Conservation (phyloP, 2,329 filamentous ascomycete genomes). For the Plenodomus lindquistii region DNA sequence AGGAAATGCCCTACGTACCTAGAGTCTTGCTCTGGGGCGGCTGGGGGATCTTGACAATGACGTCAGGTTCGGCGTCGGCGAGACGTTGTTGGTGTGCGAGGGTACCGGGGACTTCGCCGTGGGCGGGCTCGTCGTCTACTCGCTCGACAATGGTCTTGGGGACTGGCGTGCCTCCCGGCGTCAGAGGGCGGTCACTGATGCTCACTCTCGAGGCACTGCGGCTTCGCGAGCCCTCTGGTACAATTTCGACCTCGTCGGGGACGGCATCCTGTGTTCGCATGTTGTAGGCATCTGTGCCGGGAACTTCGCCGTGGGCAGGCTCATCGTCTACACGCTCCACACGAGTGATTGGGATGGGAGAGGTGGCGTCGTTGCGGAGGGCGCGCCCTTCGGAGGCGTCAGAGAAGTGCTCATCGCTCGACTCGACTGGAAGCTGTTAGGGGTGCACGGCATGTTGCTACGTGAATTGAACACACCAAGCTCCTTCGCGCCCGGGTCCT, state of each 20-base stretch:
- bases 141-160: constrained; percentile 66
- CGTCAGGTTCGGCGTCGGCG: constrained; percentile 63
- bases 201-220: constrained; percentile 47
- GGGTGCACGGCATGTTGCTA: not conserved
- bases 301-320: constrained; percentile 63
- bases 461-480: constrained; percentile 50
- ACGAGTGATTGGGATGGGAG: constrained; percentile 63
- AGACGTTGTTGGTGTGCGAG: constrained; percentile 59
- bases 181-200: constrained; percentile 51
- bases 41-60: constrained; percentile 55
- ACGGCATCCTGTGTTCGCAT: constrained; percentile 62
- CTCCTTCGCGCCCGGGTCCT: constrained; percentile 62
- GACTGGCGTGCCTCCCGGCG: constrained; percentile 57
- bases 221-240: constrained; percentile 48
- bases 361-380: constrained; percentile 49
- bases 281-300: constrained; percentile 64
- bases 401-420: constrained; percentile 66
- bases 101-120: constrained; percentile 67
- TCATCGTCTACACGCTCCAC: constrained; percentile 65
- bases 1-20: constrained; percentile 59
- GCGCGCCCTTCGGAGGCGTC: constrained; percentile 64
- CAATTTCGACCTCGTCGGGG: constrained; percentile 65
- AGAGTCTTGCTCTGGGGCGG: constrained; percentile 50
- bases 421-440: constrained; percentile 39
- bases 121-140: constrained; percentile 60